These are phyloP conservation scores for Nannochloris sp. DNA, from an alignment of 139 green algal genomes.

Conservation along the genomic window DNA sequence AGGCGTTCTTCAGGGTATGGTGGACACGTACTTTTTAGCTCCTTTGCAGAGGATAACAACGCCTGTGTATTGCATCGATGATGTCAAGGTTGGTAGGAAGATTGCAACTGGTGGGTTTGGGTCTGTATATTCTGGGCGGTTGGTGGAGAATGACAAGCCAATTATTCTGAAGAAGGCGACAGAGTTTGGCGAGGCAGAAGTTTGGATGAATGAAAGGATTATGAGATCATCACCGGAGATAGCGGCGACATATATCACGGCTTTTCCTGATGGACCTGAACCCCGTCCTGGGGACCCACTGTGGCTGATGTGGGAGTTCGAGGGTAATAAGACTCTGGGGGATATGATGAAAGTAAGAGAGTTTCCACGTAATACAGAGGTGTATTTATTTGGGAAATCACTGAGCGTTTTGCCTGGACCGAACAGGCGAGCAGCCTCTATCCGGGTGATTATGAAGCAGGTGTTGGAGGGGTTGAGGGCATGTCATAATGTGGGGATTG, in stretches of 20 bases:
- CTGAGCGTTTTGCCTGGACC: conserved; percentile 48
- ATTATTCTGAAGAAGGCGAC: conserved; percentile 73
- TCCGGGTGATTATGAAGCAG: conserved; percentile 54
- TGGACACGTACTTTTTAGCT: conserved; percentile 73
- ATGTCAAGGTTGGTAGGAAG: conserved; percentile 27
- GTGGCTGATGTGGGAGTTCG: conserved; percentile 72
- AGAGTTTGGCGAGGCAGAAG: conserved; percentile 93
- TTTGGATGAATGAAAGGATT: conserved; percentile 98
- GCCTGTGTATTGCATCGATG: conserved; percentile 7
- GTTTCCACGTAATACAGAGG: conserved; percentile 89
- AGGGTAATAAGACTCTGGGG: conserved; percentile 66
- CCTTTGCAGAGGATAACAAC: conserved; percentile 36
- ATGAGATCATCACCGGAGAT: conserved; percentile 46
- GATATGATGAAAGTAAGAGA: conserved; percentile 65
- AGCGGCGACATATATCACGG: conserved; percentile 74
- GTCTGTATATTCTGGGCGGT: conserved; percentile 68
- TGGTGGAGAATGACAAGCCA: conserved; percentile 19
- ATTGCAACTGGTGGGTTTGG: conserved; percentile 84
- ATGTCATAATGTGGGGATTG: conserved; percentile 54
- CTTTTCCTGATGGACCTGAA: conserved; percentile 61
- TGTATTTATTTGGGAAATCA: conserved; percentile 58
- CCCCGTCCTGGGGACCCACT: conserved; percentile 30
- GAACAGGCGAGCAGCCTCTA: conserved; percentile 24
- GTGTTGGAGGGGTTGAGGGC: conserved; percentile 56
- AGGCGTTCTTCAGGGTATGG: conserved; percentile 62